Conservation (phyloP, 2,329 filamentous ascomycete species). For the Neoarthrinium moseri region DNA sequence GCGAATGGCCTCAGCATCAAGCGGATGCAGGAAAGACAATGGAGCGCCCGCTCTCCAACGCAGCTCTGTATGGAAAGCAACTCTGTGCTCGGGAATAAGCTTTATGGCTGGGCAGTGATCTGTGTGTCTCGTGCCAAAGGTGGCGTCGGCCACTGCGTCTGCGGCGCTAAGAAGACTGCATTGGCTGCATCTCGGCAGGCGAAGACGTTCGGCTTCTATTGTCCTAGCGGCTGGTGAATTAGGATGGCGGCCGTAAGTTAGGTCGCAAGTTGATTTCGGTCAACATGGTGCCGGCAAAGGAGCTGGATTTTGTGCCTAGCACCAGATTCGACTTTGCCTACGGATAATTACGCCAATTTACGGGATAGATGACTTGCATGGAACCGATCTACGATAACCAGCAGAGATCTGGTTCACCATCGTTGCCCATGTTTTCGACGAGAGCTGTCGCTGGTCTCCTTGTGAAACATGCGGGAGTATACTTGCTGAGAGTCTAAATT, state of each 20-base stretch:
- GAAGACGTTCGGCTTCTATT: neutral
- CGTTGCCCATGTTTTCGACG: no score
- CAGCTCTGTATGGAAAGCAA: no score
- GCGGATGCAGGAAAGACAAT: no score
- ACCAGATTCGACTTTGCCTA: slow-evolving; percentile 1
- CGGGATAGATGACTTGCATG: slow-evolving; percentile 6
- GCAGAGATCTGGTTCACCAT: no score
- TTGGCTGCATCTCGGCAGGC: neutral
- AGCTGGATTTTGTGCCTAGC: no score
- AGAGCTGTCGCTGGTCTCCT: no score
- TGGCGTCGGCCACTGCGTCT: neutral
- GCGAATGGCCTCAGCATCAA: no score
- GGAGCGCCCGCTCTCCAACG: no score
- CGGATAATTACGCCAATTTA: slow-evolving; percentile 1
- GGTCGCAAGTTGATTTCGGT: neutral
- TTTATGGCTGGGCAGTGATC: neutral
- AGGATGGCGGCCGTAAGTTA: neutral
- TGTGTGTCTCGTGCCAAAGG: neutral
- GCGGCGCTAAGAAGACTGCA: slow-evolving; percentile 4
- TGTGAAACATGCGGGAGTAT: no score
- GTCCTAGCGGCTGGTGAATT: neutral
- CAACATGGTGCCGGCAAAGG: no score
- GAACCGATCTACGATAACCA: no score
- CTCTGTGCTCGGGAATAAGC: neutral
- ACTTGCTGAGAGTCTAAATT: no score